These are phyloP conservation scores for Boeremia lycopersici DNA, from an alignment of 2,329 filamentous ascomycete species.

Conservation along the genomic window DNA sequence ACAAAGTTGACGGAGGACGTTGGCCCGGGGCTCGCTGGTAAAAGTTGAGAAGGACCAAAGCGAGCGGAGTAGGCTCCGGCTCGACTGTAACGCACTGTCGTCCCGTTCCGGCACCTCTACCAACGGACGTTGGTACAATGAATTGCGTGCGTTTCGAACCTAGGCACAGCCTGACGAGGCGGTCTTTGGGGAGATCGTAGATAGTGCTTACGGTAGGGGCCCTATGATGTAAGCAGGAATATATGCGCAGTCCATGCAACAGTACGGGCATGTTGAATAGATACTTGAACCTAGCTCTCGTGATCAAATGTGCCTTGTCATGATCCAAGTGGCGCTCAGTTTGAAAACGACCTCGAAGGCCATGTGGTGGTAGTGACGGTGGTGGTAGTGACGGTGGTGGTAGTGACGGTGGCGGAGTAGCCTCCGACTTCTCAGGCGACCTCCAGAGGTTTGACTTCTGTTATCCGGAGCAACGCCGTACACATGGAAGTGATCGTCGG, in stretches of 20 bases:
- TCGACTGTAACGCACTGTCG: not conserved
- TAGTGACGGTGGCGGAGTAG: not conserved
- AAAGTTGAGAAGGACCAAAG: not conserved
- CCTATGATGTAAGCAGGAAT: not conserved
- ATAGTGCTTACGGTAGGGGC: not conserved
- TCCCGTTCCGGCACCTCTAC: constrained; percentile 3
- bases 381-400: not conserved
- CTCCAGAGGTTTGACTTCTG: not conserved
- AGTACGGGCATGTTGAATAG: not conserved
- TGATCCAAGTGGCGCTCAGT: not conserved
- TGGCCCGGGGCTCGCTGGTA: not conserved
- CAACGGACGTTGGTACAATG: not conserved
- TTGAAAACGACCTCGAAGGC: not conserved
- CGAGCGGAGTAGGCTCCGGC: constrained; percentile 10
- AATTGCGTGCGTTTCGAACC: not conserved
- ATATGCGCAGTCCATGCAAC: not conserved
- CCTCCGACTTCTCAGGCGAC: not conserved
- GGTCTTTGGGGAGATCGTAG: not conserved
- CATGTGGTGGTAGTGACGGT: not conserved
- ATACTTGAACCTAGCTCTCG: not conserved
- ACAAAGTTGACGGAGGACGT: constrained; percentile 1
- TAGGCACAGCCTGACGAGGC: not conserved
- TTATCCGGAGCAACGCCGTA: not conserved
- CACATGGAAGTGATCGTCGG: not conserved
- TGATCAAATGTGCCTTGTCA: not conserved